Evolutionary conservation across 768 basidiomycete species (phyloP).

Genomic region (Boletus reticuloceps): DNA sequence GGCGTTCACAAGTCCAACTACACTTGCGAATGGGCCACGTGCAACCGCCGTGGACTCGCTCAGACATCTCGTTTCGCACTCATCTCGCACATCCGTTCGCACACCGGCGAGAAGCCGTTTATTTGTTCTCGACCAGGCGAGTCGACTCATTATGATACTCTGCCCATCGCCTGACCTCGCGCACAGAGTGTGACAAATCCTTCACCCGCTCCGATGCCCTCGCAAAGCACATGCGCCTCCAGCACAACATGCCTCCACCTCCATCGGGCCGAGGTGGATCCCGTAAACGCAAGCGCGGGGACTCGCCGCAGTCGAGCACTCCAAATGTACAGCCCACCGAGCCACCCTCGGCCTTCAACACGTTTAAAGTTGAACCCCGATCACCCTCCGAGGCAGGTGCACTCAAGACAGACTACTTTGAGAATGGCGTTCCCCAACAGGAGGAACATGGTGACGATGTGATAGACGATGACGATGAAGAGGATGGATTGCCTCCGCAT

Average conservation of each 20-base stretch:
- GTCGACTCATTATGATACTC: conserved; percentile 21
- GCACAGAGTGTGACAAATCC: conserved; percentile 85
- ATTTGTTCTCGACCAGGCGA: conserved; percentile 76
- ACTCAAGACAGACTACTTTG: conserved; percentile 34
- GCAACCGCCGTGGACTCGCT: conserved; percentile 72
- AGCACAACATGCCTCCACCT: conserved; percentile 77
- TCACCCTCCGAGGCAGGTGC: conserved; percentile 39
- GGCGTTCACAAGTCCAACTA: conserved; percentile 82
- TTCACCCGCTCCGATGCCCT: conserved; percentile 95
- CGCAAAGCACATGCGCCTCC: conserved; percentile 87
- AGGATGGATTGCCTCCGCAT: conserved; percentile 54
- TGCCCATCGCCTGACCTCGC: neutral
- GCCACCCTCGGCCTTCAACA: conserved; percentile 44
- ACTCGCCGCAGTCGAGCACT: conserved; percentile 25
- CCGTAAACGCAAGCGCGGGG: conserved; percentile 66
- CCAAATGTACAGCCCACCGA: conserved; percentile 18
- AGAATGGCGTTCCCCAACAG: conserved; percentile 10
- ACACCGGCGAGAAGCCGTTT: conserved; percentile 95
- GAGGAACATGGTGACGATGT: conserved; percentile 20
- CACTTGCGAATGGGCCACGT: conserved; percentile 87
- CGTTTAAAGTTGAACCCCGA: conserved; percentile 62
- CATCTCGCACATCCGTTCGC: conserved; percentile 85
- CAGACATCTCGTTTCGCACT: conserved; percentile 91
- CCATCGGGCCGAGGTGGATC: conserved; percentile 68
- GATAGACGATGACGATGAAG: conserved; percentile 31